Conservation (phyloP, 2,329 filamentous ascomycete genomes). For the Epichloe festucae region DNA sequence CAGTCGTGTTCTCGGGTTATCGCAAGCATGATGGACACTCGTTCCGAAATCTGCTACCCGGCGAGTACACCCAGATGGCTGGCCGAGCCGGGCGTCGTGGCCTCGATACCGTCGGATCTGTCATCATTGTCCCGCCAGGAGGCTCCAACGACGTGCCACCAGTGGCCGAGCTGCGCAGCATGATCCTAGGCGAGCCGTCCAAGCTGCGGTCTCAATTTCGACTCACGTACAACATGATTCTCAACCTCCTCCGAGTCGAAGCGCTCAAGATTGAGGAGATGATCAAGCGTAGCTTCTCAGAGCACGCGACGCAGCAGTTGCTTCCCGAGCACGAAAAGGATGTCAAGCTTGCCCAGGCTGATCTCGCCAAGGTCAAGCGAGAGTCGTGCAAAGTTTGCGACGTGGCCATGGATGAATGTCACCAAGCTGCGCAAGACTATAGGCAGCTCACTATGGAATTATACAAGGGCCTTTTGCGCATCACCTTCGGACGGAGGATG, state of each 20-base stretch:
- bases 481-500: conserved; percentile 70
- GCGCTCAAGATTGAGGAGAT: conserved; percentile 98
- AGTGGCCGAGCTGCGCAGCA: conserved; percentile 68
- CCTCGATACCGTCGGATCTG: conserved; percentile 81
- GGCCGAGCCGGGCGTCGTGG: conserved; percentile 87
- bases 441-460: conserved; percentile 69
- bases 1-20: conserved; percentile 94
- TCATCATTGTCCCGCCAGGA: conserved; percentile 80
- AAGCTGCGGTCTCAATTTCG: conserved; percentile 94
- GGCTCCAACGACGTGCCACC: conserved; percentile 77
- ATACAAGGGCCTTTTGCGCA: conserved; percentile 61
- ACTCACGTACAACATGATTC: conserved; percentile 98
- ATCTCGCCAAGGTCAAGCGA: conserved; percentile 78
- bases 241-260: conserved; percentile 88
- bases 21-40: conserved; percentile 89
- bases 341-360: conserved; percentile 82
- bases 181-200: conserved; percentile 92
- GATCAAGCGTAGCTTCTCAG: conserved; percentile 99
- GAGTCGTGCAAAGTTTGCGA: conserved; percentile 77
- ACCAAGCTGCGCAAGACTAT: conserved; percentile 69
- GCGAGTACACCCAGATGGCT: conserved; percentile 98
- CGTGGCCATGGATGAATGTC: conserved; percentile 63
- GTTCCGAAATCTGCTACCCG: conserved; percentile 82
- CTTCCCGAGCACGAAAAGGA: conserved; percentile 92
- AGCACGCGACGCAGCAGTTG: conserved; percentile 90